Evolutionary conservation across 805 yeast genomes (phyloP).

Genomic region (Alloascoidea hylecoeti): DNA sequence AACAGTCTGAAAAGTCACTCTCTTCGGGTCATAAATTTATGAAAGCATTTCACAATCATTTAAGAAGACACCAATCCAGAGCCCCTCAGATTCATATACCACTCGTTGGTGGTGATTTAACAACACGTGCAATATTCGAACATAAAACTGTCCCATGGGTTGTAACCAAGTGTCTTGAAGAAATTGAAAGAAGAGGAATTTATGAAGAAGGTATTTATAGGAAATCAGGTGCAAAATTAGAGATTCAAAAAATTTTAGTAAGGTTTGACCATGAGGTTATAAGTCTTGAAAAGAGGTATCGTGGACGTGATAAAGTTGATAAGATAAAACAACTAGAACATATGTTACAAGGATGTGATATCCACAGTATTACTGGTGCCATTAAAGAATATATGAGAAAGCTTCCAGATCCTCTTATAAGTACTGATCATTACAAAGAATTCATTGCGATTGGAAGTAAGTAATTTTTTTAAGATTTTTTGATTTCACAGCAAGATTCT

Average conservation of each 20-base stretch:
- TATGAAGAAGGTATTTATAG: slow-evolving; percentile 81
- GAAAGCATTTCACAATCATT: too few relatives aligned
- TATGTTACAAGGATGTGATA: slow-evolving; percentile 36
- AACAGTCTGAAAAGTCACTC: too few relatives aligned
- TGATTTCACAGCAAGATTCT: too few relatives aligned
- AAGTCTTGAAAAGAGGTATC: not conserved
- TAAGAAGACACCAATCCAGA: too few relatives aligned
- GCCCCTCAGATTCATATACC: too few relatives aligned
- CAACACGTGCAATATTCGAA: slow-evolving; percentile 50
- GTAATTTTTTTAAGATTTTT: too few relatives aligned
- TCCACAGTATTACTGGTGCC: slow-evolving; percentile 77
- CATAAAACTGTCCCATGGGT: slow-evolving; percentile 52
- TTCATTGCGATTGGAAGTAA: slow-evolving; percentile 21
- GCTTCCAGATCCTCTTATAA: slow-evolving; percentile 75
- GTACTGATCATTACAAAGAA: slow-evolving; percentile 52
- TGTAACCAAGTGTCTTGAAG: slow-evolving; percentile 54
- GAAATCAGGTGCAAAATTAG: slow-evolving; percentile 71
- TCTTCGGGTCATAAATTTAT: too few relatives aligned
- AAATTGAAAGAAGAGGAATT: slow-evolving; percentile 67
- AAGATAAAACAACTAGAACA: slow-evolving; percentile 15
- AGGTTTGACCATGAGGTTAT: slow-evolving; percentile 6
- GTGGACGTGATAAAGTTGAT: slow-evolving; percentile 9
- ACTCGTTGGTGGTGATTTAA: slow-evolving; percentile 37
- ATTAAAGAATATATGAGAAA: slow-evolving; percentile 77
- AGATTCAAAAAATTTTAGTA: slow-evolving; percentile 29